phyloP scores from a whole-genome alignment of 1,284 basidiomycete genomes.

The Singerocomus inundabilis region DNA sequence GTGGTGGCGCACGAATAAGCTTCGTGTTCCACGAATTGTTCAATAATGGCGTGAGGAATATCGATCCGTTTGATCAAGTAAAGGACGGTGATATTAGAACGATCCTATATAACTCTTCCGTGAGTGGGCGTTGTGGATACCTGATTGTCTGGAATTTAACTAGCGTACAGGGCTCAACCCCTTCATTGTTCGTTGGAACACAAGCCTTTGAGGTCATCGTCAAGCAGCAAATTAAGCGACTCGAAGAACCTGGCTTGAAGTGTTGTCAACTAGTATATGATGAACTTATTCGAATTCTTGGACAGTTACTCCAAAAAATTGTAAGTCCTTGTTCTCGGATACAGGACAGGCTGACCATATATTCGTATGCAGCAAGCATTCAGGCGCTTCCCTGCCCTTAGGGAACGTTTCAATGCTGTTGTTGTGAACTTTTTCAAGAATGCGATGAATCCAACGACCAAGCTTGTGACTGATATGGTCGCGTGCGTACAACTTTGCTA shows the following conservation, averaged over 20 bases:
- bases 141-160: conserved; percentile 1
- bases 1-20: conserved; percentile 95
- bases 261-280: conserved; percentile 96
- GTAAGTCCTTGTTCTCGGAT: conserved; percentile 47
- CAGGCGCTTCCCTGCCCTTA: conserved; percentile 91
- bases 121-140: conserved; percentile 38
- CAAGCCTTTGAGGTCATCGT: conserved; percentile 97
- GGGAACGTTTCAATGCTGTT: conserved; percentile 91
- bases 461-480: conserved; percentile 92
- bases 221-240: conserved; percentile 96
- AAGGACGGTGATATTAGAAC: conserved; percentile 98
- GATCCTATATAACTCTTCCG: conserved; percentile 95
- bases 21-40: conserved; percentile 99
- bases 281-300: conserved; percentile 93
- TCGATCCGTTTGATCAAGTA: conserved; percentile 98
- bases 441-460: conserved; percentile 91
- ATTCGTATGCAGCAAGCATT: conserved; percentile 74
- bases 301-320: conserved; percentile 86
- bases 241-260: conserved; percentile 92
- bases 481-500: conserved; percentile 46
- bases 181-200: conserved; percentile 93
- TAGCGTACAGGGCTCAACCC: conserved; percentile 79
- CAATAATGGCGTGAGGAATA: conserved; percentile 92
- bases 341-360: conserved; percentile 3
- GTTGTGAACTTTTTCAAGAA: conserved; percentile 97